Evolutionary conservation across 164 flowering plant species (phyloP), one percentile per base, ranked within the genome.

Genomic region (Berberis thunbergii): DNA sequence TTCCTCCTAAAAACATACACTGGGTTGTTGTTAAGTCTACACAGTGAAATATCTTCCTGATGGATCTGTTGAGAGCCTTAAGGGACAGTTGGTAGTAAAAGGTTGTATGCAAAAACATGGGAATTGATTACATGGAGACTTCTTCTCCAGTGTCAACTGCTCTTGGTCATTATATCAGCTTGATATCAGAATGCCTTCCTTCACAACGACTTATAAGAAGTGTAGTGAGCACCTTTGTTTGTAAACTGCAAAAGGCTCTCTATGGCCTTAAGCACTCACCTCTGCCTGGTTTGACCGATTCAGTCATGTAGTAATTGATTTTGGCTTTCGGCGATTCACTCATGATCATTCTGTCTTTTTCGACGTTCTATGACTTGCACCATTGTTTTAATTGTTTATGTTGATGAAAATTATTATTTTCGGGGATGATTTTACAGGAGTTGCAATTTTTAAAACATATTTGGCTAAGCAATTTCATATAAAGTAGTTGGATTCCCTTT

Each of bases 21-120:
- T 52, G 40, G 57, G 57, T 5, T 67, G 57, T 67, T 42, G 43
- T 2, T 48, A 7, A 44, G 55, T 52, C 3, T 66, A 39, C 43
- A 48, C 62, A 6, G 39, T 66, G 3, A 65, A 46, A 4, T 57
- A 57, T 48, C 43, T 41, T n/a, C 63, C 43, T 43, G 54, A 43
- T 43, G 58, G 58, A 12, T 46, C 54, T 2, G 26, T 41, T 63
- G 64, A 62, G 54, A 13, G 40, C 4, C 11, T 49, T 26, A 62
- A 62, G 54, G 64, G 45, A 10, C 38, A 39, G 6, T 63, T 53
- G 38, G 57, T 52, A 4, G 58, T 49, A 2, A 63, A 52, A 42
- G 49, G 48, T 4, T 60, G 12, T 9, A 60, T 49, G 7, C 49
- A 60, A 44, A 60, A 38, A 5, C 44, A 43, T 60, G 26, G 62